Evolutionary conservation across 176 grass and related monocot genomes (phyloP), one percentile per base, ranked within the genome.

Genomic region (Raddia guianensis): DNA sequence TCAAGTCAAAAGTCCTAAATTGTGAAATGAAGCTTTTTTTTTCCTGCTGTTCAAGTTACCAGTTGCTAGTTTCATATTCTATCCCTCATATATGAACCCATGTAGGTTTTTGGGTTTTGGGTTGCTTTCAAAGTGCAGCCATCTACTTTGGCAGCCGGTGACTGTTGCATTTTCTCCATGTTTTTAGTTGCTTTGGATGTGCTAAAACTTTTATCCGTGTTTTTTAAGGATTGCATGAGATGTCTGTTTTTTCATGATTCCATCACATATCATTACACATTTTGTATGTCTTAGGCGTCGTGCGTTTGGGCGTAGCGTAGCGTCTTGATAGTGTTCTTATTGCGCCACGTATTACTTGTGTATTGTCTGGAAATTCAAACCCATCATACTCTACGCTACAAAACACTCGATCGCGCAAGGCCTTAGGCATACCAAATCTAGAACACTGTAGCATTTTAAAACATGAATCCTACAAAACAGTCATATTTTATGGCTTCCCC

Each of bases 1-100:
- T 79, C 11, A 49, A 67, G 49, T 6, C 51, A 73, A 27, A 27
- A 27, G 27, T 27, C 27, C 27, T 27, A 1, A 27, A 27, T 34
- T 5, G 37, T 74, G 84, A 9, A 33, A 15, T 78, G 21, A 63
- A 79, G 50, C 27, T 49, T 84, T 14, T 18, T 79, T 86, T 83
- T 34, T 13, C 8, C 8, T 49, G 15, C 2, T n/a, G 43, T 66
- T 79, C 11, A 48, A 67, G 50, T 6, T 60, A 73, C 49, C 33
- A 15, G 18, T 75, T 79, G 9, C 9, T 44, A 74, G 13, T 12
- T 84, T 47, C 45, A 19, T 79, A 61, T 62, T 50, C 15, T 33
- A 44, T 87, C 53, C 9, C 11, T 71, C 12, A 7, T 16, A 72
- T 9, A 46, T 64, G 34, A 63, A 68, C 19, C 3, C 68, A 70